Evolutionary conservation across 108 stramenopile genomes (phyloP), one percentile per base, ranked within the genome.

Genomic region (Cyclotella baltica): DNA sequence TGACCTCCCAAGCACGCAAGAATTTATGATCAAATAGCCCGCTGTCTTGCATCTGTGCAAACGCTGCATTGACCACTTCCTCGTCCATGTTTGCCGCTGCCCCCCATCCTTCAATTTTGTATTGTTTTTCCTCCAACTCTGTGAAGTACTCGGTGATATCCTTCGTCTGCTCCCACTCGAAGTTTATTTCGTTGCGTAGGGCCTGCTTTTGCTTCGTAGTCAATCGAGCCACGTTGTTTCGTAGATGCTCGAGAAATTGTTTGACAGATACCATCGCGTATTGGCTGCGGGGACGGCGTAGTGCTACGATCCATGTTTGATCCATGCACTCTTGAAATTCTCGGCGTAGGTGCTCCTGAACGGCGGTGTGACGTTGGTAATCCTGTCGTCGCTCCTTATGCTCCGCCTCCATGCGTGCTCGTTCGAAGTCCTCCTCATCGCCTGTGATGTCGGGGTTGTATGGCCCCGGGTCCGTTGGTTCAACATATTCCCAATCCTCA

Each of bases 21-120:
- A 64, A 64, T 38, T 43, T 38, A 22, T 27, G 40, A 4, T 64
- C 38, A 22, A 64, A 64, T n/a, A 64, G 9, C 10, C 63, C 63
- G 31, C 63, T 27, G 22, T 64, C 63, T 43, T 64, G 40, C 22
- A 64, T 64, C 2, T 64, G 63, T 13, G 28, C 37, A 2, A 64
- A 37, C 13, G 63, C 63, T 27, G 37, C 40, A 43, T 18, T 64
- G 0, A 64, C 38, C 63, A 64, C 4, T 0, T 64, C 63, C 1
- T 64, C 1, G 4, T 8, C n/a, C n/a, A n/a, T 27, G 0, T 43
- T 23, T 2, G 27, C 22, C 10, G 13, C 27, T 18, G 46, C 37
- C 1, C 63, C 63, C 63, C 63, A 40, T 10, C 38, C 1, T 43
- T 40, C 23, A 40, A 43, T 4, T 27, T 64, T 64, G 22, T 4